These are phyloP conservation scores for Ligustrum vulgare DNA, from an alignment of 257 asterid genomes.

Conservation along the genomic window DNA sequence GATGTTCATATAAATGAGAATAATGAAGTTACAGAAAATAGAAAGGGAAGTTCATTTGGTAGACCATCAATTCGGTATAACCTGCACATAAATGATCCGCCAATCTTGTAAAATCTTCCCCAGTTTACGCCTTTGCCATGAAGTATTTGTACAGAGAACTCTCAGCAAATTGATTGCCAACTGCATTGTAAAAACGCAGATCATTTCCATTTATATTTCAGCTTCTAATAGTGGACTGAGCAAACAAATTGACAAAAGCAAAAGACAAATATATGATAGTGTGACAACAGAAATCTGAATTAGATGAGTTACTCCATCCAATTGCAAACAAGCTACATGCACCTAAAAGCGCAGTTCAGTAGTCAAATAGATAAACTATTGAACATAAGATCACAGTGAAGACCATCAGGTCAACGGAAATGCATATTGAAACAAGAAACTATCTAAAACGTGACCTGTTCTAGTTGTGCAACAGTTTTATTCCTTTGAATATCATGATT, in stretches of 20 bases:
- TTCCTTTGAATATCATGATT: slow-evolving; percentile 70
- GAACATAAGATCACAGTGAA: background rate
- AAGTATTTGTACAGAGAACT: slow-evolving; percentile 82
- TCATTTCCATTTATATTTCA: slow-evolving; percentile 25
- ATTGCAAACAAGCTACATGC: slow-evolving; percentile 14
- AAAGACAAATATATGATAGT: background rate
- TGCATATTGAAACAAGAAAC: slow-evolving; percentile 17
- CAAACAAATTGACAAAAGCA: slow-evolving; percentile 13
- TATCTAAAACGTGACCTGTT: slow-evolving; percentile 61
- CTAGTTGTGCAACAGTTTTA: slow-evolving; percentile 71
- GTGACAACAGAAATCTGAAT: slow-evolving; percentile 16
- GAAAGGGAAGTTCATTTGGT: slow-evolving; percentile 12
- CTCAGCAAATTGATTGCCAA: slow-evolving; percentile 67
- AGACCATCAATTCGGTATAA: slow-evolving; percentile 25
- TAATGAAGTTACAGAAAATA: background rate
- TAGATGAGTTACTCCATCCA: background rate
- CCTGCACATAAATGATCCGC: slow-evolving; percentile 93
- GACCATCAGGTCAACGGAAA: background rate
- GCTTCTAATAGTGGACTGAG: slow-evolving; percentile 6
- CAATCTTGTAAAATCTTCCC: slow-evolving; percentile 98
- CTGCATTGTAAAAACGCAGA: slow-evolving; percentile 56
- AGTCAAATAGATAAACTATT: background rate
- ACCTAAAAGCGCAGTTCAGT: slow-evolving; percentile 2
- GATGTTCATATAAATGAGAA: slow-evolving; percentile 8
- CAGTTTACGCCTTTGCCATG: slow-evolving; percentile 99